Evolutionary conservation across 129 eudicot species (phyloP).

Genomic region (Arctium lappa): DNA sequence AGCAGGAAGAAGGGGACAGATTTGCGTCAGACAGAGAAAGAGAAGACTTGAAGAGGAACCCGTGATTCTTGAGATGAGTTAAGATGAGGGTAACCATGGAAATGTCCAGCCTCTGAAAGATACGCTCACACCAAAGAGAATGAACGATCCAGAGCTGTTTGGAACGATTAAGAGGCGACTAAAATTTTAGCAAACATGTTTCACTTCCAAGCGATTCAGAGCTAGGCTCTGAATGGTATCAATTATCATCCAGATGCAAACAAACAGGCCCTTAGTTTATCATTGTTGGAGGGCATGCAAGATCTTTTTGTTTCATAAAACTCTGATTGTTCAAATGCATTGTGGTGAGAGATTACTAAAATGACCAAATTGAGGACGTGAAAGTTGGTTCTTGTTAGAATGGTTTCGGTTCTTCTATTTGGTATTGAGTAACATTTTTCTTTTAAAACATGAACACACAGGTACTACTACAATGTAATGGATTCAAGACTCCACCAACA

Average conservation of each 20-base stretch:
- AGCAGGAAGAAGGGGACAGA: background rate
- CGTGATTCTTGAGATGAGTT: background rate
- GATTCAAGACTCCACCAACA: constrained; percentile 72
- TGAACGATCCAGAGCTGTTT: no score
- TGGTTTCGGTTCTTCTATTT: background rate
- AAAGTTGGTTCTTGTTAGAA: background rate
- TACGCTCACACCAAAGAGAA: no score
- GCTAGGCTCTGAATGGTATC: no score
- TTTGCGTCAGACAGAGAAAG: background rate
- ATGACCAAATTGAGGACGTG: background rate
- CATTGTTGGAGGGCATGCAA: background rate
- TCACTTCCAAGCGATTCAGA: no score
- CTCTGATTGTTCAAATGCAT: no score
- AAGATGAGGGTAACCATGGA: no score
- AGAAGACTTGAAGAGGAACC: background rate
- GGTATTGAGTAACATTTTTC: background rate
- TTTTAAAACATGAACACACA: constrained; percentile 15
- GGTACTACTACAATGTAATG: constrained; percentile 70
- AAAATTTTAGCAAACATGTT: no score
- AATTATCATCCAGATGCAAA: no score
- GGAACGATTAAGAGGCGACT: no score
- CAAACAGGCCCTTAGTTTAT: background rate
- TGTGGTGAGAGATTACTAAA: background rate
- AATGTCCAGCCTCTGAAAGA: no score
- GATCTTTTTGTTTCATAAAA: no score